These are phyloP conservation scores for Murraya koenigii DNA, from an alignment of 345 rosid genomes.

Conservation along the genomic window DNA sequence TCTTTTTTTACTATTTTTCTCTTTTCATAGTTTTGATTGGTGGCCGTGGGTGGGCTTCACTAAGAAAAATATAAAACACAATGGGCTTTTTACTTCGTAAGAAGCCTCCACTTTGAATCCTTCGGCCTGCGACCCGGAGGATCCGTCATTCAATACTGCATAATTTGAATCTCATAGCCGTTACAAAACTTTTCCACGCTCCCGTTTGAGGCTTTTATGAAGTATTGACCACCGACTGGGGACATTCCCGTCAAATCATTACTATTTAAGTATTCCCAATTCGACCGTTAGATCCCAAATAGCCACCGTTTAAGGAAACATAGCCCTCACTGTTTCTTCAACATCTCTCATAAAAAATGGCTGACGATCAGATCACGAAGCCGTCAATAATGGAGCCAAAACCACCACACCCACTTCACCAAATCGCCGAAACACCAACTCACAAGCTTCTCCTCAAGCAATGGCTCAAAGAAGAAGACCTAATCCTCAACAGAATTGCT, in stretches of 20 bases:
- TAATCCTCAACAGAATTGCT: constrained; percentile 65
- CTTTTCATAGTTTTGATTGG: too few relatives aligned
- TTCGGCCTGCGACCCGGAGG: not conserved
- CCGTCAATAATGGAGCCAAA: constrained; percentile 54
- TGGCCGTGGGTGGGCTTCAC: too few relatives aligned
- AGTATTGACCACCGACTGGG: not conserved
- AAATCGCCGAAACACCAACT: constrained; percentile 82
- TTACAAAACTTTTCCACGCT: not conserved
- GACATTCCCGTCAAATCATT: not conserved
- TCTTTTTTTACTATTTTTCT: too few relatives aligned
- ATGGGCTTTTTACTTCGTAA: not conserved
- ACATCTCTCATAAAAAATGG: constrained; percentile 2
- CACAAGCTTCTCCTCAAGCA: constrained; percentile 95
- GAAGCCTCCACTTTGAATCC: too few relatives aligned
- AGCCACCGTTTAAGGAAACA: constrained; percentile 14
- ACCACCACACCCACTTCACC: constrained; percentile 74
- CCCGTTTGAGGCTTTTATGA: not conserved
- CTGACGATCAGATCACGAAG: constrained; percentile 45
- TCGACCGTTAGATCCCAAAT: constrained; percentile 28
- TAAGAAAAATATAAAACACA: not conserved
- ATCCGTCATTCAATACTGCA: not conserved
- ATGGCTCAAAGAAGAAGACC: constrained; percentile 93
- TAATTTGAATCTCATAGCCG: not conserved
- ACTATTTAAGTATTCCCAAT: not conserved
- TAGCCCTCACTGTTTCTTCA: constrained; percentile 6